phyloP scores from a whole-genome alignment of 78 protist genomes.

The Planoprotostelium fungivorum region DNA sequence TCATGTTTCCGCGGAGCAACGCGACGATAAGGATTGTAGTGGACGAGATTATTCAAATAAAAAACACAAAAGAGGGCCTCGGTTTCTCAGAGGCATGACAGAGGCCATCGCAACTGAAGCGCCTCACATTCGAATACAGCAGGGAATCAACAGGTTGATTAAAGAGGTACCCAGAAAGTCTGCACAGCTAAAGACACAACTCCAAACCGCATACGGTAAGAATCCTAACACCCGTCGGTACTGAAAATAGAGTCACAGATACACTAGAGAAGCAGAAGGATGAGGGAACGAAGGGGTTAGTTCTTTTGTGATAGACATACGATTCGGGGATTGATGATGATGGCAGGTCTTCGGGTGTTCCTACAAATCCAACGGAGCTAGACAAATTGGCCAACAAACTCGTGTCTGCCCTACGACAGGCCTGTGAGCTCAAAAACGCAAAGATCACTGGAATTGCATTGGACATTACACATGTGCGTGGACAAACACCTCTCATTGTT shows the following conservation, averaged over 20 bases:
- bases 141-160: neutral
- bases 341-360: neutral
- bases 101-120: neutral
- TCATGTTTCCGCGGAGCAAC: too few species aligned
- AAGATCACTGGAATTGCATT: neutral
- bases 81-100: too few species aligned
- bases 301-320: neutral
- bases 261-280: neutral
- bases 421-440: neutral
- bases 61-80: too few species aligned
- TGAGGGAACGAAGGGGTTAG: neutral
- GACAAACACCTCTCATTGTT: neutral
- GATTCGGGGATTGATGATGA: neutral
- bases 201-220: neutral
- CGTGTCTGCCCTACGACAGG: neutral
- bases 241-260: neutral
- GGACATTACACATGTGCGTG: neutral
- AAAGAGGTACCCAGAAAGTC: neutral
- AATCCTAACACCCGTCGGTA: neutral
- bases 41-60: too few species aligned
- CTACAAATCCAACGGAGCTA: neutral
- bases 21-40: too few species aligned
- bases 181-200: neutral
- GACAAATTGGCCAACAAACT: neutral
- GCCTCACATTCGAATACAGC: neutral